Evolutionary conservation across 495 filamentous ascomycete species (phyloP).

Genomic region (Lophiotrema nucula): DNA sequence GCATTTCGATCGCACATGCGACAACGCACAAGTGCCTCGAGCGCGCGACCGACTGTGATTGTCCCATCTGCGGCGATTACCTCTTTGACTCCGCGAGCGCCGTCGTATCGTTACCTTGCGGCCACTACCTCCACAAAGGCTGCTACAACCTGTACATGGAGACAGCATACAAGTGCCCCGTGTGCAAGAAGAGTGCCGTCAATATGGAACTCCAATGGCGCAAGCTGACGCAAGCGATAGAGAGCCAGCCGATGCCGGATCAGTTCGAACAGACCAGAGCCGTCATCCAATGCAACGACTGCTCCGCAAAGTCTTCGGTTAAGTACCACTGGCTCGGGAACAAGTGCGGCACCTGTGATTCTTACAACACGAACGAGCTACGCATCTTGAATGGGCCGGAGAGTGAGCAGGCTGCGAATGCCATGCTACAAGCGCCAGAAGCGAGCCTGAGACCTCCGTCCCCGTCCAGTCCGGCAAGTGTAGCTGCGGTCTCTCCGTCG

Average conservation of each 20-base stretch:
- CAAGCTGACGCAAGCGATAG: constrained; percentile 80
- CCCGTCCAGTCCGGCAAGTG: constrained; percentile 9
- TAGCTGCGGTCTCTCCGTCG: constrained; percentile 14
- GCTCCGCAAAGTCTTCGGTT: constrained; percentile 77
- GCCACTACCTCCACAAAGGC: constrained; percentile 87
- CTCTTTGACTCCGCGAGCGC: constrained; percentile 90
- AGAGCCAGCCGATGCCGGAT: constrained; percentile 84
- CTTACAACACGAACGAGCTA: constrained; percentile 47
- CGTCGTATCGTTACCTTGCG: constrained; percentile 93
- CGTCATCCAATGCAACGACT: constrained; percentile 90
- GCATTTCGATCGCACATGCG: constrained; percentile 78
- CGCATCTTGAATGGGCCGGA: constrained; percentile 37
- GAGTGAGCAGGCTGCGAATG: constrained; percentile 35
- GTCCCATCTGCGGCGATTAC: constrained; percentile 96
- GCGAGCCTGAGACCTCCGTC: background rate
- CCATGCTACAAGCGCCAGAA: constrained; percentile 21
- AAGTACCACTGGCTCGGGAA: constrained; percentile 93
- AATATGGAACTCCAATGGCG: constrained; percentile 98
- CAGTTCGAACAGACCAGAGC: constrained; percentile 73
- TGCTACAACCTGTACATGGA: constrained; percentile 85
- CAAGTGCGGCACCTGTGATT: constrained; percentile 71
- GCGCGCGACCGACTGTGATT: constrained; percentile 89
- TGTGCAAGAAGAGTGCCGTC: constrained; percentile 86
- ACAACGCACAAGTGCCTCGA: constrained; percentile 92
- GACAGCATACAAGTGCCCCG: constrained; percentile 86